phyloP scores from a whole-genome alignment of 768 basidiomycete genomes.

The Boletus vinaceobasis region DNA sequence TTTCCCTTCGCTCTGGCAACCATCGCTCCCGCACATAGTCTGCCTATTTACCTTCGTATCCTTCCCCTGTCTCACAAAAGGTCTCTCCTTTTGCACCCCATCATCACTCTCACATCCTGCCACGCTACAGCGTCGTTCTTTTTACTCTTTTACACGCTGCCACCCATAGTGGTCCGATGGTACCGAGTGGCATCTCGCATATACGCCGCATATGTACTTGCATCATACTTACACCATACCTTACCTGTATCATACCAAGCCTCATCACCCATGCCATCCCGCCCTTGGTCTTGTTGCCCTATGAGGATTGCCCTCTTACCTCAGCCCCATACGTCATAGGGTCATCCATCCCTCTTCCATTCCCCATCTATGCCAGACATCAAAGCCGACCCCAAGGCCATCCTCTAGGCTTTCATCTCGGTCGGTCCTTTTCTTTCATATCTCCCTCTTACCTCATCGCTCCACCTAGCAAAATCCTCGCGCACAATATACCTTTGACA shows the following conservation, averaged over 20 bases:
- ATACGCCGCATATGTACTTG: slow-evolving; percentile 26
- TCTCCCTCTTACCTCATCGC: slow-evolving; percentile 1
- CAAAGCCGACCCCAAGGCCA: slow-evolving; percentile 26
- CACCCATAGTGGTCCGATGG: slow-evolving; percentile 8
- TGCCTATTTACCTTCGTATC: slow-evolving; percentile 3
- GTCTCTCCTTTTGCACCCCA: neutral
- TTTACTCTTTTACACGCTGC: slow-evolving; percentile 1
- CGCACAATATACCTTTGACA: slow-evolving; percentile 59
- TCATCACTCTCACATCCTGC: slow-evolving; percentile 13
- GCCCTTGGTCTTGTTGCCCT: neutral
- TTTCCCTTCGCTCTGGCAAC: slow-evolving; percentile 18
- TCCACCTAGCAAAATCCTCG: slow-evolving; percentile 31
- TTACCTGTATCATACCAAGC: slow-evolving; percentile 24
- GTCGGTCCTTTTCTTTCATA: slow-evolving; percentile 27
- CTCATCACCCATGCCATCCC: slow-evolving; percentile 11
- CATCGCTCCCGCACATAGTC: slow-evolving; percentile 14
- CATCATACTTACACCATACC: slow-evolving; percentile 24
- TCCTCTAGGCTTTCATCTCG: slow-evolving; percentile 40
- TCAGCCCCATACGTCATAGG: slow-evolving; percentile 27
- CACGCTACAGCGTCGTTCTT: slow-evolving; percentile 8
- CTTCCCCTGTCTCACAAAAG: slow-evolving; percentile 2
- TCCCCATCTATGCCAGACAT: slow-evolving; percentile 17
- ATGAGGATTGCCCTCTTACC: slow-evolving; percentile 1
- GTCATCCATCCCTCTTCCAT: slow-evolving; percentile 9
- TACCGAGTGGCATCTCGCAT: slow-evolving; percentile 6